phyloP scores from a whole-genome alignment of 139 green algal genomes.

The Coelastrella sp. region DNA sequence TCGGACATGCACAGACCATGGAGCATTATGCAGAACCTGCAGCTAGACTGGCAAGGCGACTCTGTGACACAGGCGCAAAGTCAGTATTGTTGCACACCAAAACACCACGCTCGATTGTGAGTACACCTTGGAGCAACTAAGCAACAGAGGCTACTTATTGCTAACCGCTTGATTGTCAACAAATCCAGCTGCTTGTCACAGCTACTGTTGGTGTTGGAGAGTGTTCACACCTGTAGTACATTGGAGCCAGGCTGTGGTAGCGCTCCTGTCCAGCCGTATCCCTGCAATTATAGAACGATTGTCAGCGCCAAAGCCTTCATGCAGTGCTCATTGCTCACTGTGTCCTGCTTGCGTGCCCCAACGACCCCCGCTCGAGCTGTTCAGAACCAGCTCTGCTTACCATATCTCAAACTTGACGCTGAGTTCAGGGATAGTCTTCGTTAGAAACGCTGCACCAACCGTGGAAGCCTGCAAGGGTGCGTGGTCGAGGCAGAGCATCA shows the following conservation, averaged over 20 bases:
- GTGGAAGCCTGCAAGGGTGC: slow-evolving; percentile 90
- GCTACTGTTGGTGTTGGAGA: too few species aligned
- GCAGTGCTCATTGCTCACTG: background rate
- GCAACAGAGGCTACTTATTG: too few species aligned
- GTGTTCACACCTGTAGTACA: slow-evolving; percentile 95
- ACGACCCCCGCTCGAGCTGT: background rate
- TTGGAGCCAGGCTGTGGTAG: slow-evolving; percentile 98
- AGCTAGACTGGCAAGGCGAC: too few species aligned
- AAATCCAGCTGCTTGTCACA: too few species aligned
- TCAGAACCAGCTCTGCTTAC: slow-evolving; percentile 52
- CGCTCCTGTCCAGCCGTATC: slow-evolving; percentile 98
- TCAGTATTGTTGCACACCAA: too few species aligned
- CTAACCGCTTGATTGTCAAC: too few species aligned
- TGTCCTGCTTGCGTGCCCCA: background rate
- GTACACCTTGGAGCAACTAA: too few species aligned
- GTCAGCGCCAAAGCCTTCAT: background rate
- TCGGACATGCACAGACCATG: background rate
- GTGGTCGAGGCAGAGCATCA: slow-evolving; percentile 22
- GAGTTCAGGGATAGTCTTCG: slow-evolving; percentile 95
- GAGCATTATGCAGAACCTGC: too few species aligned
- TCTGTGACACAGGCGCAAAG: too few species aligned
- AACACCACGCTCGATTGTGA: too few species aligned
- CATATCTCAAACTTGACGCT: slow-evolving; percentile 99
- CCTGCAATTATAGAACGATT: slow-evolving; percentile 59
- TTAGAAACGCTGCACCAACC: slow-evolving; percentile 98